These are phyloP conservation scores for Quercus glauca DNA, from an alignment of 306 rosid species.

Conservation along the genomic window DNA sequence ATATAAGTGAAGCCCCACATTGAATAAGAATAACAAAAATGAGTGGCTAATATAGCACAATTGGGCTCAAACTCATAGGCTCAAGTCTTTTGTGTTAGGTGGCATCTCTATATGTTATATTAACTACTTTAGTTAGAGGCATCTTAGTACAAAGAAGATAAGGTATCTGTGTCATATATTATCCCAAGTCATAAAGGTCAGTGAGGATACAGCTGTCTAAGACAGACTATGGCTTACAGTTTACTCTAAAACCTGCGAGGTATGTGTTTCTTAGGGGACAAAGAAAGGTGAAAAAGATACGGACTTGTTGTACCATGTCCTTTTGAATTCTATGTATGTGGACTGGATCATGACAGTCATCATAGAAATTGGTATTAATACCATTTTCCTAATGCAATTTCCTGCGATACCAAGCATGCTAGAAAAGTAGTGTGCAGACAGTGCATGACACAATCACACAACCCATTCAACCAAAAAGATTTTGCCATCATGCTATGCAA, in stretches of 20 bases:
- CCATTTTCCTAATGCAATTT: not conserved
- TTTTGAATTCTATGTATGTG: not conserved
- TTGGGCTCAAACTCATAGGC: too few species aligned
- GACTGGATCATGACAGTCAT: not conserved
- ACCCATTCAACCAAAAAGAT: not conserved
- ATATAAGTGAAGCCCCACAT: too few species aligned
- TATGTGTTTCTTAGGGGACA: not conserved
- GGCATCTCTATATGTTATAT: too few species aligned
- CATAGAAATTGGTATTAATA: not conserved
- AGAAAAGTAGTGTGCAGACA: not conserved
- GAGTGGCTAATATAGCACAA: too few species aligned
- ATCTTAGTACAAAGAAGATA: not conserved
- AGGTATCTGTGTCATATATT: not conserved
- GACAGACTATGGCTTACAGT: not conserved
- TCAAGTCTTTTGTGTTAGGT: too few species aligned
- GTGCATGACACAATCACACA: not conserved
- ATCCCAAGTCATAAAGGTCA: not conserved
- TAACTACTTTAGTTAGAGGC: too few species aligned
- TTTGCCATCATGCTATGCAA: not conserved
- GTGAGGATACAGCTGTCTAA: not conserved
- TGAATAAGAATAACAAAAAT: too few species aligned
- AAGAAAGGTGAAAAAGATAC: not conserved
- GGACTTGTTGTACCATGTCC: not conserved
- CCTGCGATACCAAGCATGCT: not conserved
- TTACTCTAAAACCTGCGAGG: not conserved